Percentiles rank a stretch among this genome's conserved stretches.
These are phyloP conservation scores for Aspergillus coremiiformis DNA, from an alignment of 495 filamentous ascomycete species.

Conservation along the genomic window DNA sequence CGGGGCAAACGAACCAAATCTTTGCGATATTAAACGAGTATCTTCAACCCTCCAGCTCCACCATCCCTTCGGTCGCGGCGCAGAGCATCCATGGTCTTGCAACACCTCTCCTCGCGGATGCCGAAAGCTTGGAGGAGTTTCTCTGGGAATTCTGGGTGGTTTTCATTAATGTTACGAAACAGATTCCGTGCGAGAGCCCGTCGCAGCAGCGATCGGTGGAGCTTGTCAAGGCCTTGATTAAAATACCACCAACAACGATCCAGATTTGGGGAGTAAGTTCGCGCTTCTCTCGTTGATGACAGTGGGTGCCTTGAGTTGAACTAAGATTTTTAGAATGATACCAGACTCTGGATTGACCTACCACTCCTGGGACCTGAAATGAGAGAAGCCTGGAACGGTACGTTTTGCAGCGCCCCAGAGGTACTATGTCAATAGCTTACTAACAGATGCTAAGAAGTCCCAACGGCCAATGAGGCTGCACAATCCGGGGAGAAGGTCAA, in stretches of 20 bases:
- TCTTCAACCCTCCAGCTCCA: conserved; percentile 1
- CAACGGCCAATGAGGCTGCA: background rate
- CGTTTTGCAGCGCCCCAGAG: background rate
- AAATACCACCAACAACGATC: background rate
- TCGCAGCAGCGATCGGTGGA: conserved; percentile 1
- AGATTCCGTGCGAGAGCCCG: conserved; percentile 1
- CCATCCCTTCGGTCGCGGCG: background rate
- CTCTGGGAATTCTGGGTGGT: background rate
- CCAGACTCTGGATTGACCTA: background rate
- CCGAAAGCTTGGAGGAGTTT: background rate
- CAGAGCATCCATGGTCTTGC: background rate
- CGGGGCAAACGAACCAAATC: background rate
- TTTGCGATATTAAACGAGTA: background rate
- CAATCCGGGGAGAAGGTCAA: background rate
- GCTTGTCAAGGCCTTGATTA: background rate
- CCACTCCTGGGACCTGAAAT: background rate
- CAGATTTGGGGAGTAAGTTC: conserved; percentile 3
- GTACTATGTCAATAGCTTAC: no score
- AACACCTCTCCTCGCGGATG: background rate
- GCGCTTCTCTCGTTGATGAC: background rate
- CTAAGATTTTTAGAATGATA: background rate
- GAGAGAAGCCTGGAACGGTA: conserved; percentile 4
- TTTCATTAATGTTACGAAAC: background rate
- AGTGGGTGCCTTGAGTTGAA: background rate
- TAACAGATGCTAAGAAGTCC: background rate